Conservation (phyloP, 805 yeast genomes). For the Candida nitratophila region DNA sequence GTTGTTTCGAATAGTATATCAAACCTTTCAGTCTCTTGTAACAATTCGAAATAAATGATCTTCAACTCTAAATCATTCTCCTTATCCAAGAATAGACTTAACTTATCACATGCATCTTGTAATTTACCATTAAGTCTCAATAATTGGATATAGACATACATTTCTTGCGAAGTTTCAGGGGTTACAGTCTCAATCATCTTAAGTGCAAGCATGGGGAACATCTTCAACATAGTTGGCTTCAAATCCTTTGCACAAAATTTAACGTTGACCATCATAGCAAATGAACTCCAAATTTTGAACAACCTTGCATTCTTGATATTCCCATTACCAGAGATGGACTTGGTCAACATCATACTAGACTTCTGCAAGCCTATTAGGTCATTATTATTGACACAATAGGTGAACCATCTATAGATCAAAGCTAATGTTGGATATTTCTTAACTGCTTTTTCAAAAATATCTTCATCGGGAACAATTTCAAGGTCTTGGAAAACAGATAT, state of each 20-base stretch:
- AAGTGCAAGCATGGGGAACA: slow-evolving; percentile 56
- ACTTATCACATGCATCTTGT: slow-evolving; percentile 26
- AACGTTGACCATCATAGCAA: slow-evolving; percentile 39
- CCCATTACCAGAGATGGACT: slow-evolving; percentile 12
- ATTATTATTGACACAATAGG: slow-evolving; percentile 36
- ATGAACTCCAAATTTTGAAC: slow-evolving; percentile 48
- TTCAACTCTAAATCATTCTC: slow-evolving; percentile 58
- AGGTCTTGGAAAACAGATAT: slow-evolving; percentile 34
- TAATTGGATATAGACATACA: slow-evolving; percentile 50
- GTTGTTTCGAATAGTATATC: slow-evolving; percentile 34
- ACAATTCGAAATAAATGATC: slow-evolving; percentile 41
- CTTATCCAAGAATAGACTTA: slow-evolving; percentile 25
- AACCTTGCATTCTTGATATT: slow-evolving; percentile 22
- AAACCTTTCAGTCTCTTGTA: slow-evolving; percentile 37
- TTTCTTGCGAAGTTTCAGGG: slow-evolving; percentile 60
- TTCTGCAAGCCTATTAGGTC: slow-evolving; percentile 50
- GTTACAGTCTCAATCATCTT: slow-evolving; percentile 45
- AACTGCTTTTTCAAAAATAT: slow-evolving; percentile 50
- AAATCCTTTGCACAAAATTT: slow-evolving; percentile 26
- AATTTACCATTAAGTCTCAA: slow-evolving; percentile 30
- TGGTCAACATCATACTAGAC: slow-evolving; percentile 38
- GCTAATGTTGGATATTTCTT: slow-evolving; percentile 48
- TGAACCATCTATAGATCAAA: slow-evolving; percentile 51
- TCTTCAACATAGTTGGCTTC: slow-evolving; percentile 35
- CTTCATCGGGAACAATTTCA: slow-evolving; percentile 31